These are phyloP conservation scores for Ganoderma boninense DNA, from an alignment of 1,284 basidiomycete genomes.

Conservation along the genomic window DNA sequence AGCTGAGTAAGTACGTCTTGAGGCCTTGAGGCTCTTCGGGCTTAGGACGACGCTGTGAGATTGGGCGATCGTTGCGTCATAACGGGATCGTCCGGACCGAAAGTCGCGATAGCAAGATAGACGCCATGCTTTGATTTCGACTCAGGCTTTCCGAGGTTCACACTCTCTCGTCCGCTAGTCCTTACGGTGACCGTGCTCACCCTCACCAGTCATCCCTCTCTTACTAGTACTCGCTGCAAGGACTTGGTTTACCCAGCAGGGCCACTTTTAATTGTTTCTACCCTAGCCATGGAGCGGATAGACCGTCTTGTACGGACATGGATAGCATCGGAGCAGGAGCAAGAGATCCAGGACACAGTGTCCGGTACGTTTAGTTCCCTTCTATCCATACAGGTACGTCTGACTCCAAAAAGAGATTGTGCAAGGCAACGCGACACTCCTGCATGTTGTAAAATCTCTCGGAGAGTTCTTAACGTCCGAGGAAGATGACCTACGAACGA, in stretches of 20 bases:
- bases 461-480: slow-evolving; percentile 90
- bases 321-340: slow-evolving; percentile 70
- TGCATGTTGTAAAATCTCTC: slow-evolving; percentile 87
- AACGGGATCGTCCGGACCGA: not conserved
- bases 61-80: too few relatives aligned
- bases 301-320: slow-evolving; percentile 76
- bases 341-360: slow-evolving; percentile 68
- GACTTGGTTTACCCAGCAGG: not conserved
- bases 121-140: not conserved
- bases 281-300: slow-evolving; percentile 44
- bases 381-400: slow-evolving; percentile 9
- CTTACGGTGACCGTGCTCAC: not conserved
- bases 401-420: slow-evolving; percentile 64
- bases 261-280: too few relatives aligned
- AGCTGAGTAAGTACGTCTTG: too few relatives aligned
- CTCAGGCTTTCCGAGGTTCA: not conserved
- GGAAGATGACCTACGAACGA: slow-evolving; percentile 79
- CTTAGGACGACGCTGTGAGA: too few relatives aligned
- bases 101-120: not conserved
- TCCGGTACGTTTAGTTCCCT: slow-evolving; percentile 52
- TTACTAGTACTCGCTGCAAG: not conserved
- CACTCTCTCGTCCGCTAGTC: not conserved
- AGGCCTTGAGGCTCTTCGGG: too few relatives aligned
- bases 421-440: slow-evolving; percentile 65
- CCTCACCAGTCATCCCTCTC: not conserved